Base-by-base conservation (phyloP, 345 rosid genomes). In the Lepidium sativum region DNA sequence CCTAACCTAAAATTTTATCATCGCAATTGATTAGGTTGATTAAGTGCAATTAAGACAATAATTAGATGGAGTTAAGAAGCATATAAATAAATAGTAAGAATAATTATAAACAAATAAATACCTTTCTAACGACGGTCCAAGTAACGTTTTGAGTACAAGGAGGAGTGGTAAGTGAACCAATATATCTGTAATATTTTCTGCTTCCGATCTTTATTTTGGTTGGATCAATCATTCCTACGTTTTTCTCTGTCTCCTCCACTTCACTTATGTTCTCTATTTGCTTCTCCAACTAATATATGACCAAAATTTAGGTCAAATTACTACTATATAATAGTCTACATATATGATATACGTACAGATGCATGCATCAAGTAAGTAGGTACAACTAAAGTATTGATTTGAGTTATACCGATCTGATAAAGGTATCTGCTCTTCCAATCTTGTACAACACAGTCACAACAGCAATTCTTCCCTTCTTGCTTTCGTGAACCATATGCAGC, bases 121-220 rank as follows among this genome's bases (percentile, higher is more conserved):
- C 97, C 87, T 92, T 82, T 45, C 57, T 72, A 27, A 84, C 74
- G 40, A 92, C 71, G 63, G 72, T 89, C 98, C 98, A 92, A 3
- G 69, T 9, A 31, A 89, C 91, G 67, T 84, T 80, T 47, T 87
- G 80, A 4, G 89, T 80, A 74, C 98, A 92, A 52, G 98, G 96
- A 73, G 98, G 98, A 68, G 72, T 11, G 0, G 96, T 92, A 6
- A 92, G 92, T 61, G 98, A 92, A 37, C 98, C 98, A 2, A 76
- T 53, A 69, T 92, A 92, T 77, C 95, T 80, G 63, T 77, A 92
- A 68, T 85, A 92, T 61, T 86, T 81, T 67, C 86, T 73, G 50
- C 85, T 80, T 20, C 83, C 87, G 3, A 85, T 45, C 49, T 79
- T 79, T 33, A 92, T 73, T 33, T 42, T 25, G 35, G 73, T 84